phyloP scores from a whole-genome alignment of 2,329 filamentous ascomycete genomes.

The Dactylellina haptotyla region DNA sequence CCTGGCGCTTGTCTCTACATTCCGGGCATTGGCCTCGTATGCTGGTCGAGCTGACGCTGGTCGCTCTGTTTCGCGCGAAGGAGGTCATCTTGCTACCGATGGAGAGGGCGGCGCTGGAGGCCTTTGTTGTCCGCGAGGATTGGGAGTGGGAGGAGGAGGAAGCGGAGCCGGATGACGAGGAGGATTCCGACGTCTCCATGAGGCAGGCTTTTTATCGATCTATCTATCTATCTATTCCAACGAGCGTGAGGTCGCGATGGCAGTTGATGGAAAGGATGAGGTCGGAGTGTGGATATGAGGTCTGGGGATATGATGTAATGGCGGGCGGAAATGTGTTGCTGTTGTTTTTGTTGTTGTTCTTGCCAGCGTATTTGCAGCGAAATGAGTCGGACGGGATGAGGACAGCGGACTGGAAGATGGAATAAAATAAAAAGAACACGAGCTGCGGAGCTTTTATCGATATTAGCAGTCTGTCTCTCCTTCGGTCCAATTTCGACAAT shows the following conservation, averaged over 20 bases:
- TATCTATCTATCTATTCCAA: no score
- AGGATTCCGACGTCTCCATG: constrained; percentile 52
- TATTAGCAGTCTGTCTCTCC: no score
- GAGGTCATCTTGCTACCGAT: constrained; percentile 32
- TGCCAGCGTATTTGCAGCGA: no score
- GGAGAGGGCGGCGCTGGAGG: constrained; percentile 31
- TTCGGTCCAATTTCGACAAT: no score
- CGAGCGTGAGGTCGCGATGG: background rate
- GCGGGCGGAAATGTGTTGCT: constrained; percentile 1
- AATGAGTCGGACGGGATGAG: no score
- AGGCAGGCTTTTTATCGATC: background rate
- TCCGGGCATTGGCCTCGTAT: constrained; percentile 47
- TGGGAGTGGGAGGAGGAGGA: constrained; percentile 50
- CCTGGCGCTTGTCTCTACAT: constrained; percentile 47
- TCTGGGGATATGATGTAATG: background rate
- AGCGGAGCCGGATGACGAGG: constrained; percentile 30
- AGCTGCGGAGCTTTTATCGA: no score
- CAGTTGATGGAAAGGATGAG: background rate
- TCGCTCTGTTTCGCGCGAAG: constrained; percentile 23
- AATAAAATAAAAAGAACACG: no score
- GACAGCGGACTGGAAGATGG: no score
- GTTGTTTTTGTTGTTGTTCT: no score
- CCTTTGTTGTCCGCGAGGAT: constrained; percentile 46
- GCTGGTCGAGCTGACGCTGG: constrained; percentile 48
- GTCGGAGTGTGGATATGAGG: background rate